These are phyloP conservation scores for Escovopsis sp. DNA, from an alignment of 2,329 filamentous ascomycete species.

Conservation along the genomic window DNA sequence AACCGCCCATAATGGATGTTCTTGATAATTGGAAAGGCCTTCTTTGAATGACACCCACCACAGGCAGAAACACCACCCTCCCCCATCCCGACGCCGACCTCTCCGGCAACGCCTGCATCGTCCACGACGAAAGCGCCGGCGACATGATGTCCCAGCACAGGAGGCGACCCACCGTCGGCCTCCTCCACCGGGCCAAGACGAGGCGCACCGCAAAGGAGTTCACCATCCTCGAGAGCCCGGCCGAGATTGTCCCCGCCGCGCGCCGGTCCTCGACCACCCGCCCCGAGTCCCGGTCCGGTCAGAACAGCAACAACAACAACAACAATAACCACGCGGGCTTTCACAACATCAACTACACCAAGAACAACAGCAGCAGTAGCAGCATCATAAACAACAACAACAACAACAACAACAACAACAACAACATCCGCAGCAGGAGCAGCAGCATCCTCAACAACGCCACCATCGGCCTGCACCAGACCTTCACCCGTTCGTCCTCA, in stretches of 20 bases:
- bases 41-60: slow-evolving; percentile 1
- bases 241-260: too few relatives aligned
- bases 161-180: slow-evolving; percentile 26
- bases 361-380: too few relatives aligned
- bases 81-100: slow-evolving; percentile 47
- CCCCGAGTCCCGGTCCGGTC: slow-evolving; percentile 10
- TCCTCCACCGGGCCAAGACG: slow-evolving; percentile 31
- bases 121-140: slow-evolving; percentile 35
- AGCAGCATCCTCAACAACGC: too few relatives aligned
- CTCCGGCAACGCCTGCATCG: slow-evolving; percentile 39
- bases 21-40: too few relatives aligned
- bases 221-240: slow-evolving; percentile 26
- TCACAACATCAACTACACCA: too few relatives aligned
- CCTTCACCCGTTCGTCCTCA: slow-evolving; percentile 12
- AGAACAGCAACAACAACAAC: too few relatives aligned
- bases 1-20: too few relatives aligned
- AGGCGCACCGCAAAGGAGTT: slow-evolving; percentile 31
- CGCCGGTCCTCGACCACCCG: too few relatives aligned
- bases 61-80: slow-evolving; percentile 42
- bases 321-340: too few relatives aligned
- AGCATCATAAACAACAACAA: too few relatives aligned
- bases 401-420: too few relatives aligned
- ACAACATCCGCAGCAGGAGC: too few relatives aligned
- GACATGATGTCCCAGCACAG: slow-evolving; percentile 21
- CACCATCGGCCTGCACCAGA: slow-evolving; percentile 6